Base-by-base conservation (phyloP, 2,329 filamentous ascomycete genomes). In the Monilinia aucupariae region DNA sequence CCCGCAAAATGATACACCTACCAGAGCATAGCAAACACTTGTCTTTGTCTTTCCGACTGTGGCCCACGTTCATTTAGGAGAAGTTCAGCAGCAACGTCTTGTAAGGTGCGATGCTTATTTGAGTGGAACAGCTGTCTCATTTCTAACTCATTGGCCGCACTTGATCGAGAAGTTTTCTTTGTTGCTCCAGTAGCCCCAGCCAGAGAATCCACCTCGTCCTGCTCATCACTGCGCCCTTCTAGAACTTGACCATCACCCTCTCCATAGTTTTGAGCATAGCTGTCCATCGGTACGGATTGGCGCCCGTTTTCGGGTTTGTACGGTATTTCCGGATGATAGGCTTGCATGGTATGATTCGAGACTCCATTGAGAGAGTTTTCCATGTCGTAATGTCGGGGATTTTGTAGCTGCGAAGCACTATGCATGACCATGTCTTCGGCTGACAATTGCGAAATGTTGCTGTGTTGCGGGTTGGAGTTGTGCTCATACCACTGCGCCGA, bases 21-120 rank as follows among this genome's bases (percentile, higher is more conserved):
- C 90, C 90, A 96, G 56, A 93, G 80, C 89, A 96, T 93, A 27
- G 90, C 90, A 77, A 94, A 94, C 10, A 94, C 84, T 74, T 94
- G 91, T 65, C 91, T 89, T 30, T 89, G 89, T 70, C 91, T 85
- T 76, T 96, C 90, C 1, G 90, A 90, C 73, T 91, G 89, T 15
- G 90, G 88, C 0, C 89, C 90, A 60, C 89, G 82, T 73, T 93
- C 90, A 69, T 91, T 91, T 51, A 87, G 87, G 68, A 91, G 88
- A 32, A 92, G 82, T 74, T 92, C 88, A 41, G 82, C 80, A 3
- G 90, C 90, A 20, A 93, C 86, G 10, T 92, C 89, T 67, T 85
- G 83, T 32, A 93, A 76, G 37, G 76, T 81, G 39, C 89, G 85
- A 66, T 85, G 81, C 66, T 85, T 84, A 72, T 92, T 92, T 62